phyloP scores from a whole-genome alignment of 2,329 filamentous ascomycete species.

The Sporothrix sp. region DNA sequence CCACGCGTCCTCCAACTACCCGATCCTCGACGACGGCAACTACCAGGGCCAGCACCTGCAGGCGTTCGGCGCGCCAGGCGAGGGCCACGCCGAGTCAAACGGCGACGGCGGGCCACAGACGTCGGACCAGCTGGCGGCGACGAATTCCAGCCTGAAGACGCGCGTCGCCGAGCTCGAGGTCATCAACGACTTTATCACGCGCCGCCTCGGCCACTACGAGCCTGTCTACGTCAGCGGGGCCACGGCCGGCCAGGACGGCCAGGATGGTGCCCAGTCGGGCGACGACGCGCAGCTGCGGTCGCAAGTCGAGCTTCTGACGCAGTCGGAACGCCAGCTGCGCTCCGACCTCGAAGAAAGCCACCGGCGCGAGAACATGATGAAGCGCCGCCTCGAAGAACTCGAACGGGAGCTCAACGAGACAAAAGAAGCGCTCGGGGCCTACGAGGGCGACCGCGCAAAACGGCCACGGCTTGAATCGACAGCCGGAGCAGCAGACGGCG shows the following conservation, averaged over 20 bases:
- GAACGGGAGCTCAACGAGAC: constrained; percentile 47
- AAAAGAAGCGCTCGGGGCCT: constrained; percentile 21
- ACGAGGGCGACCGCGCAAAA: constrained; percentile 25
- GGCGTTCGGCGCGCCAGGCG: constrained; percentile 40
- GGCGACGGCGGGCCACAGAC: constrained; percentile 53
- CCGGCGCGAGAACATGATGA: constrained; percentile 69
- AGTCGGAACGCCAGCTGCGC: constrained; percentile 47
- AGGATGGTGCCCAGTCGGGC: constrained; percentile 24
- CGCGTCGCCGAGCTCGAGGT: constrained; percentile 91
- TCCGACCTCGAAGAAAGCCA: constrained; percentile 66
- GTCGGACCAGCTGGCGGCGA: constrained; percentile 68
- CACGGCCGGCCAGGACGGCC: constrained; percentile 27
- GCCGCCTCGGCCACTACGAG: constrained; percentile 62
- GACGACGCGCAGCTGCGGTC: constrained; percentile 45
- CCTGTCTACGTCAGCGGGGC: constrained; percentile 47
- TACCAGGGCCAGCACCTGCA: constrained; percentile 49
- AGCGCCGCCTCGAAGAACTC: constrained; percentile 70
- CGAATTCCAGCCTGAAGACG: constrained; percentile 84
- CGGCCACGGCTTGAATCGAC: constrained; percentile 21
- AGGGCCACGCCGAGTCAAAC: constrained; percentile 36
- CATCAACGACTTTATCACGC: constrained; percentile 76
- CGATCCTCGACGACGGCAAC: constrained; percentile 61
- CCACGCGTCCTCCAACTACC: constrained; percentile 58
- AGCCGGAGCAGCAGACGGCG: neutral
- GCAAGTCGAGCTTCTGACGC: constrained; percentile 42